Evolutionary conservation across 1,139 yeast species (phyloP), one percentile per base, ranked within the genome.

Genomic region (Suhomyces wounanorum): DNA sequence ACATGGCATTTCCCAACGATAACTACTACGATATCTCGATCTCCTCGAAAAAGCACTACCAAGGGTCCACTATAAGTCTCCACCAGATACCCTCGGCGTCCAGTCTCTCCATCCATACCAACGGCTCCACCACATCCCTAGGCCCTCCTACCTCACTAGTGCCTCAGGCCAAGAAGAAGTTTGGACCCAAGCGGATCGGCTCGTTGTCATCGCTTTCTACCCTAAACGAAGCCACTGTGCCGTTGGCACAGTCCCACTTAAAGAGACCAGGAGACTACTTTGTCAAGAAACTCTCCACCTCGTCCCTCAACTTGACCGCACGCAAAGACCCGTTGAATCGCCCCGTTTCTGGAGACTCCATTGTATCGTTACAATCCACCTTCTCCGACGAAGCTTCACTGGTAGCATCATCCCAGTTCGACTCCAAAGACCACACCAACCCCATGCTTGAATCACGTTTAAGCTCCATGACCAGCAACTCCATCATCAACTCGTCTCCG

Each of bases 231-330:
- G 18, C 33, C 51, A 23, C 41, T 28, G 40, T 44, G 10, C 53
- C 53, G 13, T 23, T 43, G 38, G 45, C 49, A 4, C 40, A 42
- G 8, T 39, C 52, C 10, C 25, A 31, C 17, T 41, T 57, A n/a
- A 74, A 73, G 53, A 59, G 80, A 41, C 81, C 81, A 0, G 75
- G 79, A 38, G 79, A 75, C 56, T 75, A 73, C 57, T 76, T 67
- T 54, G 67, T 73, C 40, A 70, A 69, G 47, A 72, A 70, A 52
- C 56, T 74, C 43, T 63, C 59, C 45, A 54, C 47, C 41, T 51
- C 54, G 45, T 35, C 53, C n/a, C 26, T 52, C 7, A 48, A 47
- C 48, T 51, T 55, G 51, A 35, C 36, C 14, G 36, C 38, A 8
- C 26, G 47, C 17, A 44, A 44, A 11, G 48, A 44, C 18, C 38